These are phyloP conservation scores for Ogataea dorogensis DNA, from an alignment of 805 yeast genomes.

Conservation along the genomic window DNA sequence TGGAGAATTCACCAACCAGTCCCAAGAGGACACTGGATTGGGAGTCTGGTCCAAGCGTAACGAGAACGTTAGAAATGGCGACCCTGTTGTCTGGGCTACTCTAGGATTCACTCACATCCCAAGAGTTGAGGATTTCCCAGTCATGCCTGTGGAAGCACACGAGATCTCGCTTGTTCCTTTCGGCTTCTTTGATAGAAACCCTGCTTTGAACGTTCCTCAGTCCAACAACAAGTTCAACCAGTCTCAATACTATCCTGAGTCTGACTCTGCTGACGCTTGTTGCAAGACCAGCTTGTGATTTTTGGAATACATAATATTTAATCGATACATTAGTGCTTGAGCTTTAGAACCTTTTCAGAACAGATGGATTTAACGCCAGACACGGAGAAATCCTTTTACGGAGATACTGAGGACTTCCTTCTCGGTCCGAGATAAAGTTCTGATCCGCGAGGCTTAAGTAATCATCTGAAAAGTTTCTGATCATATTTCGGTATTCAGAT, in stretches of 20 bases:
- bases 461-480: too few species aligned
- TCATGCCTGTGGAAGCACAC: conserved; percentile 82
- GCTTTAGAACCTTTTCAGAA: too few species aligned
- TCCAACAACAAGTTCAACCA: conserved; percentile 67
- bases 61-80: conserved; percentile 70
- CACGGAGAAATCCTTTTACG: too few species aligned
- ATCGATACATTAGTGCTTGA: too few species aligned
- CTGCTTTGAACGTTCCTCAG: conserved; percentile 76
- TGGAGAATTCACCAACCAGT: conserved; percentile 85
- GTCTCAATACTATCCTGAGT: conserved; percentile 41
- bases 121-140: conserved; percentile 84
- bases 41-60: conserved; percentile 67
- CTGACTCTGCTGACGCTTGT: conserved; percentile 29
- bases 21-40: conserved; percentile 66
- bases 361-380: too few species aligned
- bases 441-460: too few species aligned
- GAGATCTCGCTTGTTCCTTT: conserved; percentile 64
- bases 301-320: too few species aligned
- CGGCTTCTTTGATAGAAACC: conserved; percentile 75
- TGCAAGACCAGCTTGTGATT: conserved; percentile 34
- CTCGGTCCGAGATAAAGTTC: too few species aligned
- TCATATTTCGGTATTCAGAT: too few species aligned
- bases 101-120: conserved; percentile 81
- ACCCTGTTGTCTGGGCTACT: conserved; percentile 78
- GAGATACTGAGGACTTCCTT: too few species aligned